A percentile compares a stretch with the other conserved stretches of the same genome.
Evolutionary conservation across 2,329 filamentous ascomycete genomes (phyloP).

Genomic region (Alternaria brassicae): DNA sequence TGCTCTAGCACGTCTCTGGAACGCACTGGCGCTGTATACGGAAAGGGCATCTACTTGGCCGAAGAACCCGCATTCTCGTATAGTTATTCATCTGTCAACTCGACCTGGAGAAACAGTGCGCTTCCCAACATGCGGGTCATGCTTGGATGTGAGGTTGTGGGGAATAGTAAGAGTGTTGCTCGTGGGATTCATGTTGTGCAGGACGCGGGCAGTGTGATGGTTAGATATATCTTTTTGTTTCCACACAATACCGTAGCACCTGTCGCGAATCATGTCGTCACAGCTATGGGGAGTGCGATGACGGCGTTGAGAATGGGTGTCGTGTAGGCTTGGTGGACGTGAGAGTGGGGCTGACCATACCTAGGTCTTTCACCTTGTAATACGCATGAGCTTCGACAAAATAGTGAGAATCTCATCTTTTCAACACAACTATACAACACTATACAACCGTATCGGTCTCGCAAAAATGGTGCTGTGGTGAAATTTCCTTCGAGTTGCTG

Average conservation of each 20-base stretch:
- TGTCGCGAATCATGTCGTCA: constrained; percentile 27
- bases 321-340: constrained; percentile 3
- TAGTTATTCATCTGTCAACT: constrained; percentile 26
- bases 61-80: constrained; percentile 39
- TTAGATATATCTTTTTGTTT: constrained; percentile 46
- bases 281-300: constrained; percentile 34
- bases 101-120: constrained; percentile 37
- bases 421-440: not conserved
- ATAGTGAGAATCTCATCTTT: not conserved
- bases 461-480: not conserved
- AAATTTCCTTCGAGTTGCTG: not conserved
- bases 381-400: not conserved
- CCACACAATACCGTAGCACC: constrained; percentile 22
- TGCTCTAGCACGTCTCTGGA: constrained; percentile 41
- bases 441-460: not conserved
- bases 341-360: not conserved
- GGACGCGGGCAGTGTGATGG: constrained; percentile 40
- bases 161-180: constrained; percentile 22
- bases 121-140: constrained; percentile 39
- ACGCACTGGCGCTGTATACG: constrained; percentile 40
- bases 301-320: constrained; percentile 25
- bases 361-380: not conserved
- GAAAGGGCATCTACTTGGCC: constrained; percentile 44
- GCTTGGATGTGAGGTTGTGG: constrained; percentile 41
- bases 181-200: constrained; percentile 37